phyloP scores from a whole-genome alignment of 202 grass and related monocot genomes.

The Musa balbisiana region DNA sequence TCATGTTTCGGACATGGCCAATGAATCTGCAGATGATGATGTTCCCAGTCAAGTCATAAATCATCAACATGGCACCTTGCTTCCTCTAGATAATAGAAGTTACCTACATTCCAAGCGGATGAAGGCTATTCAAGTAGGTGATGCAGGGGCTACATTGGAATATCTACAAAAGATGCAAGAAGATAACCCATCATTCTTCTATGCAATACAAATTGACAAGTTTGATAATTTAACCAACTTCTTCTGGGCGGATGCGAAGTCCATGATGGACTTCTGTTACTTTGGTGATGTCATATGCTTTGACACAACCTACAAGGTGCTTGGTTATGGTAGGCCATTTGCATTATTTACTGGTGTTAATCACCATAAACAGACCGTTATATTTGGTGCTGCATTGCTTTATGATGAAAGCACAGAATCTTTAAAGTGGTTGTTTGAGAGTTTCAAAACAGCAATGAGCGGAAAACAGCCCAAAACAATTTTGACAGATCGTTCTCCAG shows the following conservation, averaged over 20 bases:
- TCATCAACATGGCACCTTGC: neutral
- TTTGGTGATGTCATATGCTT: slow-evolving; percentile 21
- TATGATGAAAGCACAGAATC: slow-evolving; percentile 21
- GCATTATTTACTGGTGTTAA: slow-evolving; percentile 17
- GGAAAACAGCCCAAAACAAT: slow-evolving; percentile 16
- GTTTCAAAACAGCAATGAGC: slow-evolving; percentile 11
- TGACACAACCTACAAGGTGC: slow-evolving; percentile 22
- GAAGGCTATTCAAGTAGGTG: slow-evolving; percentile 9
- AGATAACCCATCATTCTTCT: slow-evolving; percentile 20
- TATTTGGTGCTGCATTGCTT: slow-evolving; percentile 16
- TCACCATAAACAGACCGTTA: slow-evolving; percentile 20
- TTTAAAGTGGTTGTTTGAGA: slow-evolving; percentile 21
- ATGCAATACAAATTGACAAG: slow-evolving; percentile 19
- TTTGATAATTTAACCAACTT: slow-evolving; percentile 14
- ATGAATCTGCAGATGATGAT: slow-evolving; percentile 10
- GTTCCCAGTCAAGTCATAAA: neutral
- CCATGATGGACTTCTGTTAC: slow-evolving; percentile 19
- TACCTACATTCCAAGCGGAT: slow-evolving; percentile 1
- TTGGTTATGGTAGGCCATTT: slow-evolving; percentile 19
- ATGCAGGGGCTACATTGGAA: slow-evolving; percentile 13
- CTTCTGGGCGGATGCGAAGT: slow-evolving; percentile 24
- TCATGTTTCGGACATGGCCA: slow-evolving; percentile 31
- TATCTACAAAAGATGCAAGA: slow-evolving; percentile 18
- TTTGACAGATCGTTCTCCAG: slow-evolving; percentile 9
- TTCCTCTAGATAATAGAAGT: slow-evolving; percentile 8